Conservation (phyloP, 106 monocot species). For the Phalaenopsis aphrodite region DNA sequence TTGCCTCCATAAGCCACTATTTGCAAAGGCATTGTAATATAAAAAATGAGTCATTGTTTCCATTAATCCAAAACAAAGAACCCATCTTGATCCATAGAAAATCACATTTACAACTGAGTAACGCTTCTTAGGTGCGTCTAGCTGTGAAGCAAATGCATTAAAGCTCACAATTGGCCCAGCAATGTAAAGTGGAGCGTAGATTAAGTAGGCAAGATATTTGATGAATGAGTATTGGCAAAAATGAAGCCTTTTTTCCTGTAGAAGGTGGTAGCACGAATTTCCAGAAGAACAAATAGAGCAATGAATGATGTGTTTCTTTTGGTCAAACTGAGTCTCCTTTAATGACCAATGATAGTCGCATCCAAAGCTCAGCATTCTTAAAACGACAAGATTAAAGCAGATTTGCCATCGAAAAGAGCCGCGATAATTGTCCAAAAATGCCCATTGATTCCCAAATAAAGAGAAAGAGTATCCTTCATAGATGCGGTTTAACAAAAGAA, state of each 20-base stretch:
- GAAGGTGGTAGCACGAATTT: too few relatives aligned
- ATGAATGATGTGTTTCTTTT: too few relatives aligned
- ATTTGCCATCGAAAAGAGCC: constrained; percentile 98
- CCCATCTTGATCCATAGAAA: too few relatives aligned
- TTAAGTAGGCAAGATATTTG: constrained; percentile 74
- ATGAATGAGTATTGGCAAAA: constrained; percentile 57
- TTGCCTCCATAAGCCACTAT: constrained; percentile 73
- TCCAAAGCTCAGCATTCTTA: too few relatives aligned
- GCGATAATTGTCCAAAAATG: constrained; percentile 68
- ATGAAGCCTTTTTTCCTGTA: constrained; percentile 51
- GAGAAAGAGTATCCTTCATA: constrained; percentile 94
- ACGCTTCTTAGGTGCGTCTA: too few relatives aligned
- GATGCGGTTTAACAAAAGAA: constrained; percentile 73
- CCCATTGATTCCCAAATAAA: constrained; percentile 56
- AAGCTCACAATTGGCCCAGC: constrained; percentile 92
- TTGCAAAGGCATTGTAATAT: constrained; percentile 89
- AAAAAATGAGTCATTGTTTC: constrained; percentile 89
- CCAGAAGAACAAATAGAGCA: too few relatives aligned
- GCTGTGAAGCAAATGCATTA: constrained; percentile 92
- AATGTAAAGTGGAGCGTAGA: constrained; percentile 95
- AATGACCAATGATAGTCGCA: too few relatives aligned
- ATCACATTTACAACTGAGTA: too few relatives aligned
- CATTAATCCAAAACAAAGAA: constrained; percentile 38
- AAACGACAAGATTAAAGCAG: constrained; percentile 73
- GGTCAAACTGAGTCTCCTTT: too few relatives aligned